These are phyloP conservation scores for Neofusicoccum cordaticola DNA, from an alignment of 2,329 filamentous ascomycete species.

Conservation along the genomic window DNA sequence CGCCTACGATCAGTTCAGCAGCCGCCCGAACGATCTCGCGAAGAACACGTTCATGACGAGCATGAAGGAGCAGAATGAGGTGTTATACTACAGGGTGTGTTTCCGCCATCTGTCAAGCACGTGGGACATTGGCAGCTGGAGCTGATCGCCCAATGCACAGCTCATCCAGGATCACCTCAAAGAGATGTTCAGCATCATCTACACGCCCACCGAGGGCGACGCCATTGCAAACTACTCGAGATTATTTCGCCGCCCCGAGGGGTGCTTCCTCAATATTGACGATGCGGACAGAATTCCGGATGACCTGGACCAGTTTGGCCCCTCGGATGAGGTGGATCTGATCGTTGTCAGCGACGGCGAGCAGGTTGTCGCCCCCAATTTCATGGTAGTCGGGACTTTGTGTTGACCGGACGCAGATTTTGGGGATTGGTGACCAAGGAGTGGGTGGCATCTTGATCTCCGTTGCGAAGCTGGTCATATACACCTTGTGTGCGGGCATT, in stretches of 20 bases:
- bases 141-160: constrained; percentile 36
- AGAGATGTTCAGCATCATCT: constrained; percentile 89
- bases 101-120: no score
- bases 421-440: constrained; percentile 87
- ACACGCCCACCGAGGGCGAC: constrained; percentile 86
- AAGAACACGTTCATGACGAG: constrained; percentile 89
- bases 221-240: constrained; percentile 82
- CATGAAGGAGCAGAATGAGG: constrained; percentile 80
- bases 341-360: constrained; percentile 78
- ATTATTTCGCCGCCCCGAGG: constrained; percentile 73
- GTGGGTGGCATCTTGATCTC: constrained; percentile 82
- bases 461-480: constrained; percentile 76
- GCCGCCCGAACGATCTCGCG: constrained; percentile 61
- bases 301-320: constrained; percentile 66
- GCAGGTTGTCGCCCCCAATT: constrained; percentile 33
- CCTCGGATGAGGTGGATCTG: constrained; percentile 74
- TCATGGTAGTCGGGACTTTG: no score
- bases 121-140: no score
- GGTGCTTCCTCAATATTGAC: constrained; percentile 75
- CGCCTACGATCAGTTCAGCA: constrained; percentile 76
- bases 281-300: constrained; percentile 65
- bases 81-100: constrained; percentile 71
- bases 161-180: constrained; percentile 73
- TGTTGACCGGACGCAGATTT: constrained; percentile 59
- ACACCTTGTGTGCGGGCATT: constrained; percentile 82